Percentiles rank a stretch among this genome's conserved stretches.
phyloP scores from a whole-genome alignment of 2,329 filamentous ascomycete genomes.

The Pseudogymnoascus sp. region DNA sequence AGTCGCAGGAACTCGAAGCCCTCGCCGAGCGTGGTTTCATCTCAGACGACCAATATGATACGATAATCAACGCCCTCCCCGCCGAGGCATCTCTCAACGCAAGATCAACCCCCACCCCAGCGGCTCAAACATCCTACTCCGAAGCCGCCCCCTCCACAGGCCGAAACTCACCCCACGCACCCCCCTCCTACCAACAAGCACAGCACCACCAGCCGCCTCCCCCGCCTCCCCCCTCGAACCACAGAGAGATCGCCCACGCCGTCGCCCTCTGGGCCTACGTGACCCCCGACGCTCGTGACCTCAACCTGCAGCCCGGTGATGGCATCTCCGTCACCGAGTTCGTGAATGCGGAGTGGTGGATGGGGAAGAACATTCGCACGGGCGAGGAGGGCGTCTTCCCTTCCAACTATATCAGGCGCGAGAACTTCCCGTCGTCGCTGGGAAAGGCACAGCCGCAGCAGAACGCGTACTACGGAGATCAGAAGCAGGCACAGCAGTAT shows the following conservation, averaged over 20 bases:
- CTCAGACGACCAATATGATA: constrained; percentile 63
- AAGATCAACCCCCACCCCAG: constrained; percentile 24
- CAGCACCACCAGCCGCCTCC: constrained; percentile 17
- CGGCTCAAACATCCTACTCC: constrained; percentile 16
- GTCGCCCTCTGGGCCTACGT: constrained; percentile 78
- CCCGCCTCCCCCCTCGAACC: constrained; percentile 34
- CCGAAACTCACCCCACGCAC: constrained; percentile 12
- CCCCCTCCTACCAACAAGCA: constrained; percentile 14
- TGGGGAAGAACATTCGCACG: constrained; percentile 76
- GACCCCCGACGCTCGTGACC: constrained; percentile 67
- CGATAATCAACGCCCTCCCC: constrained; percentile 67
- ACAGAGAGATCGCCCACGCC: constrained; percentile 60
- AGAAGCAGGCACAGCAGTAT: constrained; percentile 19
- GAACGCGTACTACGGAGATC: constrained; percentile 26
- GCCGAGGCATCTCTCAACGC: constrained; percentile 50
- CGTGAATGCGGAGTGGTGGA: constrained; percentile 98
- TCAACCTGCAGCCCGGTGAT: constrained; percentile 74
- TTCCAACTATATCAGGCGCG: constrained; percentile 73
- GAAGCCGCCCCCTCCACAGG: constrained; percentile 15
- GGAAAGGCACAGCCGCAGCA: constrained; percentile 26
- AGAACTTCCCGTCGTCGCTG: constrained; percentile 47
- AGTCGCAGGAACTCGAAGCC: constrained; percentile 74
- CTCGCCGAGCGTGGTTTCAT: constrained; percentile 78
- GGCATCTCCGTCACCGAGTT: constrained; percentile 74
- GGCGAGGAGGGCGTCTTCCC: constrained; percentile 89